Conservation (phyloP, 306 rosid species). For the Malus fusca region DNA sequence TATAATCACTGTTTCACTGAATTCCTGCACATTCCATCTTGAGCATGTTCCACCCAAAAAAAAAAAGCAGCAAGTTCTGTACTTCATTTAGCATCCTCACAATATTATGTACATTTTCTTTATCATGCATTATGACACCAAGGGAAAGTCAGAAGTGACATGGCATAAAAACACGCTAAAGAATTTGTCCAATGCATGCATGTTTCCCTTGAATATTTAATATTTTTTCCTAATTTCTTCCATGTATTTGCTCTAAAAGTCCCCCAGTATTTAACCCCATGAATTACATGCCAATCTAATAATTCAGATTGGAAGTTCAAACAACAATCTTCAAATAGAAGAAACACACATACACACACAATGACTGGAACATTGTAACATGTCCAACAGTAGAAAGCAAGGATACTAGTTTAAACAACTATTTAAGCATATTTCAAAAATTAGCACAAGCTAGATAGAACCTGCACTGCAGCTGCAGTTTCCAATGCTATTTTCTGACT, state of each 20-base stretch:
- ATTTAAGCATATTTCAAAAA: constrained; percentile 9
- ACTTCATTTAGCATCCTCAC: neutral
- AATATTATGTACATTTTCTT: neutral
- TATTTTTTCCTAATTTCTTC: neutral
- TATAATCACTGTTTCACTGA: neutral
- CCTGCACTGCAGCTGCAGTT: constrained; percentile 98
- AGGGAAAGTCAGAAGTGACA: neutral
- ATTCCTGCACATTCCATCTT: neutral
- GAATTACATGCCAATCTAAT: neutral
- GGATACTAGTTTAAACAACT: neutral
- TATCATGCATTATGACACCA: neutral
- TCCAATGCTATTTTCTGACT: constrained; percentile 86
- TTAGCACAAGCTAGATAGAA: constrained; percentile 15
- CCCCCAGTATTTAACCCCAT: neutral
- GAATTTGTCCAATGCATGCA: neutral
- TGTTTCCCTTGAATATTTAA: neutral
- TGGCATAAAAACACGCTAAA: neutral
- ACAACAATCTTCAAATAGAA: neutral
- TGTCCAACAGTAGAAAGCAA: constrained; percentile 7
- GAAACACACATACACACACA: neutral
- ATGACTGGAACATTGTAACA: neutral
- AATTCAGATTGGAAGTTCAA: neutral
- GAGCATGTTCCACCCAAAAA: neutral
- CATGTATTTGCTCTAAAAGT: neutral
- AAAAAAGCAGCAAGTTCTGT: neutral